Evolutionary conservation across 176 grass and related monocot species (phyloP).

Genomic region (Cenchrus purpureus): DNA sequence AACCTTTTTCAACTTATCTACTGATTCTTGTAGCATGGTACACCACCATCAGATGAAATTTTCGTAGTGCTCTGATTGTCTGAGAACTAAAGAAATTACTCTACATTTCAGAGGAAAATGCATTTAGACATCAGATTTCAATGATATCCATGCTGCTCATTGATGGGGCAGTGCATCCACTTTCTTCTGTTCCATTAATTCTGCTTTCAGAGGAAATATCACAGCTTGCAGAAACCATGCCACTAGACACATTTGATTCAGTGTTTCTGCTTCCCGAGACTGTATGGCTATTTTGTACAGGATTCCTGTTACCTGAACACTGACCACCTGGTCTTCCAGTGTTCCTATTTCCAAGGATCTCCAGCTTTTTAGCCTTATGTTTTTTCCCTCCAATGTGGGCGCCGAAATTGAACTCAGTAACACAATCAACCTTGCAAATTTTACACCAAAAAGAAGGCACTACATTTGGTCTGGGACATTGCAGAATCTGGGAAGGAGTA

Average conservation of each 20-base stretch:
- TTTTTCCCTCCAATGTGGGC: conserved; percentile 75
- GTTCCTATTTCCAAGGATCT: conserved; percentile 55
- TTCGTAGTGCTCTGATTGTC: background rate
- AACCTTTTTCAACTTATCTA: conserved; percentile 8
- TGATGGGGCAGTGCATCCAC: background rate
- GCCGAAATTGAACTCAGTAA: conserved; percentile 66
- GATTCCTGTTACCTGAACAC: conserved; percentile 17
- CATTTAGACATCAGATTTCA: background rate
- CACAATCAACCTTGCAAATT: conserved; percentile 79
- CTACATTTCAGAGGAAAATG: background rate
- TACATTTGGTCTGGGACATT: conserved; percentile 49
- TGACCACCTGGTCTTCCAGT: conserved; percentile 27
- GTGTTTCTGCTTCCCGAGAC: conserved; percentile 39
- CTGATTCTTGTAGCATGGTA: background rate
- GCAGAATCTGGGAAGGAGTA: conserved; percentile 29
- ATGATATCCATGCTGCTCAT: conserved; percentile 11
- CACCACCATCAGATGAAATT: conserved; percentile 1
- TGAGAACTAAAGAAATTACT: background rate
- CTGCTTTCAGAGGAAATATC: conserved; percentile 29
- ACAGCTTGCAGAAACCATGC: conserved; percentile 17
- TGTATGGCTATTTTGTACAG: conserved; percentile 23
- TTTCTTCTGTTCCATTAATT: conserved; percentile 1
- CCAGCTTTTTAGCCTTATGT: conserved; percentile 59
- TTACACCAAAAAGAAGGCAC: conserved; percentile 70
- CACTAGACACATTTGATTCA: conserved; percentile 1